Conservation (phyloP, 371 early-diverging fungal species). For the Coemansia sp. region DNA sequence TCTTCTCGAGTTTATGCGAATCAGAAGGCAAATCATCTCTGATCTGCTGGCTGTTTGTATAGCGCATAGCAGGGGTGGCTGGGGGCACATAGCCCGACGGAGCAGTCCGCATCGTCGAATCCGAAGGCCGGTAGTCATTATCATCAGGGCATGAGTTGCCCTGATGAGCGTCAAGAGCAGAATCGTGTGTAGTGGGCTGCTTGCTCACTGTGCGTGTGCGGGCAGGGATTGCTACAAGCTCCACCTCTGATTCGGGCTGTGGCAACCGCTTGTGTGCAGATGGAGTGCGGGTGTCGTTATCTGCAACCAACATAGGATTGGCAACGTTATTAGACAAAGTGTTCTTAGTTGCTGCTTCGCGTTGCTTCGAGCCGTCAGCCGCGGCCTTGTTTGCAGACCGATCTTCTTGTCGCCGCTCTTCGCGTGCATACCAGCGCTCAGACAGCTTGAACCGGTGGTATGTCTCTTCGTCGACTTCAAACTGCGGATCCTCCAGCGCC, state of each 20-base stretch:
- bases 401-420: constrained; percentile 43
- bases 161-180: neutral
- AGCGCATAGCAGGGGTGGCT: neutral
- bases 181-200: constrained; percentile 6
- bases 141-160: neutral
- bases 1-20: neutral
- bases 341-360: neutral
- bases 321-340: neutral
- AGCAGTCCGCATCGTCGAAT: neutral
- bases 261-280: neutral
- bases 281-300: neutral
- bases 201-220: constrained; percentile 16
- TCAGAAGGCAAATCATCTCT: neutral
- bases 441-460: constrained; percentile 45
- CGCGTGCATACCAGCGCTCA: constrained; percentile 50
- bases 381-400: constrained; percentile 21
- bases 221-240: neutral
- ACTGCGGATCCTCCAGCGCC: constrained; percentile 30
- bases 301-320: neutral
- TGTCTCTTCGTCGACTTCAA: constrained; percentile 48
- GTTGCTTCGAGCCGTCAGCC: constrained; percentile 11
- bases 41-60: neutral
- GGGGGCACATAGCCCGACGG: constrained; percentile 9
- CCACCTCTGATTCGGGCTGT: neutral
- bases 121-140: neutral